Conservation (phyloP, 139 green algal genomes). For the Klebsormidium nitens region DNA sequence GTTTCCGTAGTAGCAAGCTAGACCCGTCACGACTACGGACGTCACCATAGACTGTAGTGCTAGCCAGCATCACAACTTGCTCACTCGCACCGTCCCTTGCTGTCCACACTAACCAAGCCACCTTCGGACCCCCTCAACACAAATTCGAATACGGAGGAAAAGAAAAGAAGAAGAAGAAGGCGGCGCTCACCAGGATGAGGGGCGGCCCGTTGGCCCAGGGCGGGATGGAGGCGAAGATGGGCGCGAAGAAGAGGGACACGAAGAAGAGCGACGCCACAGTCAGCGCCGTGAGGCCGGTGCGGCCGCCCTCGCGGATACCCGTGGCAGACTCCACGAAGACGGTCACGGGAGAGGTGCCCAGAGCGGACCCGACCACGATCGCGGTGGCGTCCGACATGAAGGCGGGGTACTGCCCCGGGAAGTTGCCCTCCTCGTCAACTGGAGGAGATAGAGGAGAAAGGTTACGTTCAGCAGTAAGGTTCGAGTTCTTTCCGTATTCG, state of each 20-base stretch:
- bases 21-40: too few relatives aligned
- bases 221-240: constrained; percentile 74
- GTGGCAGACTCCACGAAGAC: constrained; percentile 63
- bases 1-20: too few relatives aligned
- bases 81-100: too few relatives aligned
- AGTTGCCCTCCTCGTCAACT: constrained; percentile 40
- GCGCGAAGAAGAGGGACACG: constrained; percentile 72
- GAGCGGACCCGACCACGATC: constrained; percentile 56
- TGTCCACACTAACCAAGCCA: too few relatives aligned
- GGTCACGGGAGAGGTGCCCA: constrained; percentile 63
- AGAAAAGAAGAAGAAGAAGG: too few relatives aligned
- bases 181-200: constrained; percentile 61
- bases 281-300: constrained; percentile 58
- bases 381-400: constrained; percentile 57
- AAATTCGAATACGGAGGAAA: too few relatives aligned
- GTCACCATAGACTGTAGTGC: too few relatives aligned
- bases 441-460: neutral
- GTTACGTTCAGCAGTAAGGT: neutral
- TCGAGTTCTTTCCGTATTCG: too few relatives aligned
- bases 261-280: constrained; percentile 56
- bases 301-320: constrained; percentile 64
- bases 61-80: too few relatives aligned
- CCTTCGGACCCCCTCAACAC: too few relatives aligned
- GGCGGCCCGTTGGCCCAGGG: constrained; percentile 70
- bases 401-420: constrained; percentile 53